These are phyloP conservation scores for Suillus paluster DNA, from an alignment of 768 basidiomycete species.

Conservation along the genomic window DNA sequence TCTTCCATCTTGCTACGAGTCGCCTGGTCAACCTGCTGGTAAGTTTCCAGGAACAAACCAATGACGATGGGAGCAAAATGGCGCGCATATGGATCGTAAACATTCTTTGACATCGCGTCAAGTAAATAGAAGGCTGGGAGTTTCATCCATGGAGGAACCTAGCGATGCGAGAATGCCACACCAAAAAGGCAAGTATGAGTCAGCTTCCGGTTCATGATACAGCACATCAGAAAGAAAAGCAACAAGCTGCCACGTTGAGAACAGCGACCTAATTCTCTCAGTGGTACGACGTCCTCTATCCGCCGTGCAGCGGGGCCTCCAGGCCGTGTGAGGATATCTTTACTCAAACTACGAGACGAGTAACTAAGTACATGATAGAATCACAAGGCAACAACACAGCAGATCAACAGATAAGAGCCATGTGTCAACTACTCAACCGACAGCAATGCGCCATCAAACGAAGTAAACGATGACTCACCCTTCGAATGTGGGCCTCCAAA, in stretches of 20 bases:
- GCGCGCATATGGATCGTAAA: constrained; percentile 89
- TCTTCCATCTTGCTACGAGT: constrained; percentile 97
- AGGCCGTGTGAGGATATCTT: constrained; percentile 42
- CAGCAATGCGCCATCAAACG: constrained; percentile 27
- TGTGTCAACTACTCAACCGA: constrained; percentile 32
- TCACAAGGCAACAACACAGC: constrained; percentile 28
- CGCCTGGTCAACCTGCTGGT: constrained; percentile 79
- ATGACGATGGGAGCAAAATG: constrained; percentile 84
- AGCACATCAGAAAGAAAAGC: constrained; percentile 38
- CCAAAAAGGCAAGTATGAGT: constrained; percentile 57
- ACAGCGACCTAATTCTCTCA: constrained; percentile 40
- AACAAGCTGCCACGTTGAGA: constrained; percentile 27
- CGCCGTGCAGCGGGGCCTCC: constrained; percentile 39
- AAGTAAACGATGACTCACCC: constrained; percentile 66
- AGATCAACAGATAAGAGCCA: constrained; percentile 26
- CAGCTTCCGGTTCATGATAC: constrained; percentile 51
- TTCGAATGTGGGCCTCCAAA: constrained; percentile 81
- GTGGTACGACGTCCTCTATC: constrained; percentile 41
- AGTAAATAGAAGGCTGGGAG: constrained; percentile 93
- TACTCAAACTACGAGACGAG: constrained; percentile 48
- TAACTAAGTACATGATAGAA: constrained; percentile 49
- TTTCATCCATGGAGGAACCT: constrained; percentile 92
- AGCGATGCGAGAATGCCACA: constrained; percentile 23
- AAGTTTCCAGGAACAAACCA: constrained; percentile 85
- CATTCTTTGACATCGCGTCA: constrained; percentile 97